Evolutionary conservation across 2,329 filamentous ascomycete genomes (phyloP), one percentile per base, ranked within the genome.

Genomic region (Sarocladium brachiariae): DNA sequence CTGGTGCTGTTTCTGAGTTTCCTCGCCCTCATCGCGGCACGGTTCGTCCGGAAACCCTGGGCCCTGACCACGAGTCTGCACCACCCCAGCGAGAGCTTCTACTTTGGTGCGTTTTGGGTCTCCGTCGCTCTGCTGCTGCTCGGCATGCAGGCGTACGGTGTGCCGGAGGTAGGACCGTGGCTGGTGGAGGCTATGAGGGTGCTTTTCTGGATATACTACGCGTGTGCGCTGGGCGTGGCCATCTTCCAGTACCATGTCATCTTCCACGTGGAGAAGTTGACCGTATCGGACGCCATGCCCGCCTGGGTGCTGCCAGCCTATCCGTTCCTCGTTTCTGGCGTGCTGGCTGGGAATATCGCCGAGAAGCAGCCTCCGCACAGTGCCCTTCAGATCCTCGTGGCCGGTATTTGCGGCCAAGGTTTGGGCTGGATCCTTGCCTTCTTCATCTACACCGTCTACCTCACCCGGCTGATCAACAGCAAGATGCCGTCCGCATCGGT

Each of bases 21-120:
- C 51, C 70, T 74, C 58, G 59, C 59, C 48, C 74, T 83, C 64
- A 76, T 85, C 35, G 68, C 74, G 13, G 61, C 73, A 2, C 74
- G 82, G 16, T 85, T 85, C 63, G 76, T 76, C 56, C 65, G 70
- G 50, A 78, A 78, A 59, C 81, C 80, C 0, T 70, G 74, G 37
- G 83, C 77, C 1, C 82, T 85, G 61, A 71, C 70, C 53, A 73
- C 76, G 1, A 81, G 76, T 0, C 75, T 86, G 41, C 61, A 79
- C 31, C 81, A 86, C 65, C 82, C 83, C 0, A 84, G 80, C 0
- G 83, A 86, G 59, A 78, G 73, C 11, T 69, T 85, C 13, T 85
- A 84, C 62, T 75, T 82, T 4, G 80, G 80, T 0, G 77, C 81
- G 0, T 73, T 74, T 9, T 70, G 82, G 45, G 81, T 86, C 50